Evolutionary conservation across 2,329 filamentous ascomycete species (phyloP).

Genomic region (Alternaria longipes): DNA sequence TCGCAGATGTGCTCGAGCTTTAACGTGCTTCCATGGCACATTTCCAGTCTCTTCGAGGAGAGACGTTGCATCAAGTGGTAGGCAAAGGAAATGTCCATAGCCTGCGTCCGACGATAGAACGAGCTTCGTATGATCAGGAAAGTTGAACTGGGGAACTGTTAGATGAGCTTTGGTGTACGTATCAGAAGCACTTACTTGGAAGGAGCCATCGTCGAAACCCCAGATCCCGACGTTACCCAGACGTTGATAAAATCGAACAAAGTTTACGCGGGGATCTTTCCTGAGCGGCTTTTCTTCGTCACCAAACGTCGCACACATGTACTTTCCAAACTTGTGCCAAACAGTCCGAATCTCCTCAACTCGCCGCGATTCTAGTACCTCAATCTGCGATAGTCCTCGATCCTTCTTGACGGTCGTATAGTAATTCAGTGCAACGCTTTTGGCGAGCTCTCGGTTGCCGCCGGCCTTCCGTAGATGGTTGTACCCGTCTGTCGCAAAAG

Average conservation of each 20-base stretch:
- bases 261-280: slow-evolving; percentile 56
- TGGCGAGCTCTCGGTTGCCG: slow-evolving; percentile 59
- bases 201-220: slow-evolving; percentile 81
- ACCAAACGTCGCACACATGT: slow-evolving; percentile 64
- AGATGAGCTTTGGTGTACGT: slow-evolving; percentile 1
- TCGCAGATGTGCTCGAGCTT: slow-evolving; percentile 74
- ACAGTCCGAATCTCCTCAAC: slow-evolving; percentile 65
- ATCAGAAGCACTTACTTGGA: slow-evolving; percentile 66
- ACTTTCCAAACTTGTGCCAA: slow-evolving; percentile 75
- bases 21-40: slow-evolving; percentile 71
- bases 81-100: slow-evolving; percentile 80
- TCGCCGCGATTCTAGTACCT: slow-evolving; percentile 67
- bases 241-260: slow-evolving; percentile 83
- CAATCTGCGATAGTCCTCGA: slow-evolving; percentile 69
- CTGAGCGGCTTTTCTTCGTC: slow-evolving; percentile 59
- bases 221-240: slow-evolving; percentile 83
- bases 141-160: slow-evolving; percentile 73
- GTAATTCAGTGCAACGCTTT: slow-evolving; percentile 68
- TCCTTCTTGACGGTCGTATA: slow-evolving; percentile 74
- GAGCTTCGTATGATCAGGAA: slow-evolving; percentile 87
- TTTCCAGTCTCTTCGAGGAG: slow-evolving; percentile 70
- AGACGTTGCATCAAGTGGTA: slow-evolving; percentile 74
- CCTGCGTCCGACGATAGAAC: slow-evolving; percentile 78
- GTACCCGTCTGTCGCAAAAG: slow-evolving; percentile 76
- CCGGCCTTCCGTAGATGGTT: slow-evolving; percentile 75